Evolutionary conservation across 176 grass and related monocot genomes (phyloP), one percentile per base, ranked within the genome.

Genomic region (Bonia amplexicaulis): DNA sequence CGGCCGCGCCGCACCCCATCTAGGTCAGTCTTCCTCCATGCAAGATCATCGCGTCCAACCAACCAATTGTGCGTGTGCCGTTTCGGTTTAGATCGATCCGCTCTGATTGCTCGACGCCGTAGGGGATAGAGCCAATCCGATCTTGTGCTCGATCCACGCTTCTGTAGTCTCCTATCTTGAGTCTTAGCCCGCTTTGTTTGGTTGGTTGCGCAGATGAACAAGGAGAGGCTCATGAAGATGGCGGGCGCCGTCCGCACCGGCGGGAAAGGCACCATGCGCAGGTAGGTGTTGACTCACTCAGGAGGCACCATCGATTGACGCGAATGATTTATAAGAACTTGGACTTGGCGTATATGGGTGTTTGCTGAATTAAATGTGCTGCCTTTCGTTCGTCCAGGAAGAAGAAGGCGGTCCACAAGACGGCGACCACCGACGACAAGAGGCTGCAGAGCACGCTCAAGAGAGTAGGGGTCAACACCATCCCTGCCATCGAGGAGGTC

Each of bases 391-490:
- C 40, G 14, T 16, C 3, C 37, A 98, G 96, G 91, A 98, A 95
- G 96, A 98, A 98, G 96, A 98, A 98, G 89, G 87, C 93, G 27
- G 86, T 98, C 75, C 96, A 98, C 78, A 98, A 98, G 88, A 95
- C 93, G 55, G 77, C 82, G 3, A 93, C 89, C 2, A 95, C 96
- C 9, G 96, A 98, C 59, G 96, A 98, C 80, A 98, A 98, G 83
- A 90, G 86, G 85, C 93, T 98, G 31, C 96, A 98, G 89, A 93
- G 91, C 89, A 98, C 93, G 74, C 85, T 95, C 73, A 98, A 95
- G 88, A 98, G 96, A 92, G 87, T 98, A 69, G 96, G 96, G 12
- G 96, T 98, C 77, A 98, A 95, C 79, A 75, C 96, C 61, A 98
- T 98, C 62, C 93, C 96, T 2, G 96, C 96, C 48, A 98, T 98